Percentiles rank a stretch among this genome's conserved stretches.
phyloP scores from a whole-genome alignment of 306 rosid genomes.

The Acacia acuminata region DNA sequence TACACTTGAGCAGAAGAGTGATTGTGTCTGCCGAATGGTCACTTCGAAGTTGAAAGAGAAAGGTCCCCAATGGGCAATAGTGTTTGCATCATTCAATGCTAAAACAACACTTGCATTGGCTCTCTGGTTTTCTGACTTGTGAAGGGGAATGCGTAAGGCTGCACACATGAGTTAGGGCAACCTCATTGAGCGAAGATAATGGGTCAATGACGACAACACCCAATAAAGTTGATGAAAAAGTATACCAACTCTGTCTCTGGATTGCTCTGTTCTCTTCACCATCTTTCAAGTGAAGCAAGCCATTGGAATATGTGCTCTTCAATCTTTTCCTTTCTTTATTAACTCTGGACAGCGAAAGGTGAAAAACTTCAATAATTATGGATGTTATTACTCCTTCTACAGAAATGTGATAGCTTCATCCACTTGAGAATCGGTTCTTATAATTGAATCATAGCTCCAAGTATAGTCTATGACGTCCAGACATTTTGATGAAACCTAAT shows the following conservation, averaged over 20 bases:
- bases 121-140: slow-evolving; percentile 3
- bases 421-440: neutral
- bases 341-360: neutral
- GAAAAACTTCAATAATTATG: neutral
- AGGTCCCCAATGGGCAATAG: neutral
- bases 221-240: slow-evolving; percentile 12
- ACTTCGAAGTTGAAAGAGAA: neutral
- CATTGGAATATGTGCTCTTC: slow-evolving; percentile 37
- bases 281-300: slow-evolving; percentile 27
- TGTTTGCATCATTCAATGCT: slow-evolving; percentile 2
- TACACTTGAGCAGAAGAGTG: neutral
- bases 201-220: slow-evolving; percentile 39
- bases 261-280: slow-evolving; percentile 24
- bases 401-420: slow-evolving; percentile 2
- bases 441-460: slow-evolving; percentile 8
- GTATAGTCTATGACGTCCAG: slow-evolving; percentile 20
- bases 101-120: neutral
- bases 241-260: neutral
- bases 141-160: neutral
- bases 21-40: neutral
- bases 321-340: slow-evolving; percentile 4
- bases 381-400: neutral
- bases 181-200: slow-evolving; percentile 31
- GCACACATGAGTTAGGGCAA: slow-evolving; percentile 8
- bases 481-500: slow-evolving; percentile 10